A percentile compares a stretch with the other conserved stretches of the same genome.
Conservation (phyloP, 768 basidiomycete genomes). For the Leccinum longicurvipes region DNA sequence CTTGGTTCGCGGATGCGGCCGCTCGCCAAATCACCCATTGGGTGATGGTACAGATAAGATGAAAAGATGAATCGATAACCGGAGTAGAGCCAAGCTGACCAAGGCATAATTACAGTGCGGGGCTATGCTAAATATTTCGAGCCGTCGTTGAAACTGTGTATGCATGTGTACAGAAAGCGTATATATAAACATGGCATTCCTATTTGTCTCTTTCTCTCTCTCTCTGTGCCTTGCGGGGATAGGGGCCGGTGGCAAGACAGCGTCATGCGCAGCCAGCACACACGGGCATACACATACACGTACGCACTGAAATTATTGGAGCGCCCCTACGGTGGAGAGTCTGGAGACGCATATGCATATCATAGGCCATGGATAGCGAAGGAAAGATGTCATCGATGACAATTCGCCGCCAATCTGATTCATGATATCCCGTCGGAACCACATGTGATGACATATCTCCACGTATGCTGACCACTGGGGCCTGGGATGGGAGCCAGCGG, state of each 20-base stretch:
- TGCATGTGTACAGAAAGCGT: too few relatives aligned
- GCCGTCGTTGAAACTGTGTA: neutral
- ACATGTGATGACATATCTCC: neutral
- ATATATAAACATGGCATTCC: too few relatives aligned
- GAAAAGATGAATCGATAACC: neutral
- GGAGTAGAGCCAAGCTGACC: neutral
- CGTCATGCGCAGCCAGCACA: neutral
- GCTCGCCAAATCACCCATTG: neutral
- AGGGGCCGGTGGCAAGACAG: neutral
- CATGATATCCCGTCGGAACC: neutral
- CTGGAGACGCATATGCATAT: too few relatives aligned
- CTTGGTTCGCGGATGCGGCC: constrained; percentile 28
- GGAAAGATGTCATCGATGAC: too few relatives aligned
- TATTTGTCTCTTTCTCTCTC: too few relatives aligned
- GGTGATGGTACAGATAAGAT: neutral
- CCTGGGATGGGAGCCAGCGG: neutral
- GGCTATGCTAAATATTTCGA: neutral
- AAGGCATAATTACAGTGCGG: neutral
- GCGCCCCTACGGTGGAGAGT: too few relatives aligned
- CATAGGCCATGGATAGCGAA: too few relatives aligned
- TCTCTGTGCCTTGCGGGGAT: too few relatives aligned
- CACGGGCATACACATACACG: neutral
- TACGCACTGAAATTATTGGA: neutral
- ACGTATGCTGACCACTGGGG: too few relatives aligned
- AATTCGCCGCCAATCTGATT: neutral